Conservation (phyloP, 2,329 filamentous ascomycete species). For the Pseudogymnoascus sp. region DNA sequence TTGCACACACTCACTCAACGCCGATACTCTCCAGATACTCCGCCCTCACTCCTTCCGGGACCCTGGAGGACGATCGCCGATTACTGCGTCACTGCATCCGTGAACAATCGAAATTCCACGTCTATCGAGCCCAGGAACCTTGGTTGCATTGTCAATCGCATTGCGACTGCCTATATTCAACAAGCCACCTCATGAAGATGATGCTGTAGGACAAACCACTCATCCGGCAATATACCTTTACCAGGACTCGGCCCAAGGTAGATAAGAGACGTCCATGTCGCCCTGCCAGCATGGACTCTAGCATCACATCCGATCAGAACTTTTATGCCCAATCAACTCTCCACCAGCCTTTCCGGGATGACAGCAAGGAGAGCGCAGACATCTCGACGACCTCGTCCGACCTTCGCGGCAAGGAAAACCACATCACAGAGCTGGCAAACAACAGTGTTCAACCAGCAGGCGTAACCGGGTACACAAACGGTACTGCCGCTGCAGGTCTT, state of each 20-base stretch:
- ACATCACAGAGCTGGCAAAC: not conserved
- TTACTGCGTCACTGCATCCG: not conserved
- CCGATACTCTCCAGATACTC: not conserved
- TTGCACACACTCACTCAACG: not conserved
- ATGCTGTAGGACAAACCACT: not conserved
- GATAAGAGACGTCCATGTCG: constrained; percentile 1
- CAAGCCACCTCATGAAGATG: not conserved
- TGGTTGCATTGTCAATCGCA: not conserved
- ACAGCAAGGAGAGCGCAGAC: not conserved
- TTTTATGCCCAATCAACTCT: constrained; percentile 21
- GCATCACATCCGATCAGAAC: constrained; percentile 28
- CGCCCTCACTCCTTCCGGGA: not conserved
- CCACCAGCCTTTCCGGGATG: not conserved
- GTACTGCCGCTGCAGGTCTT: not conserved
- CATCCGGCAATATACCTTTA: constrained; percentile 3
- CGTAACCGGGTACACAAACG: not conserved
- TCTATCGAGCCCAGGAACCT: not conserved
- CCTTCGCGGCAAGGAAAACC: not conserved
- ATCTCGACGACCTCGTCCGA: not conserved
- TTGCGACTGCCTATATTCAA: not conserved
- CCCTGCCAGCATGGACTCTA: constrained; percentile 25
- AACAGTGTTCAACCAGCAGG: not conserved
- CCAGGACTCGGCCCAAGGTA: constrained; percentile 2
- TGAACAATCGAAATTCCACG: not conserved
- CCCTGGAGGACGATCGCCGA: not conserved